Conservation (phyloP, 2,329 filamentous ascomycete genomes). For the Neopestalotiopsis clavispora region DNA sequence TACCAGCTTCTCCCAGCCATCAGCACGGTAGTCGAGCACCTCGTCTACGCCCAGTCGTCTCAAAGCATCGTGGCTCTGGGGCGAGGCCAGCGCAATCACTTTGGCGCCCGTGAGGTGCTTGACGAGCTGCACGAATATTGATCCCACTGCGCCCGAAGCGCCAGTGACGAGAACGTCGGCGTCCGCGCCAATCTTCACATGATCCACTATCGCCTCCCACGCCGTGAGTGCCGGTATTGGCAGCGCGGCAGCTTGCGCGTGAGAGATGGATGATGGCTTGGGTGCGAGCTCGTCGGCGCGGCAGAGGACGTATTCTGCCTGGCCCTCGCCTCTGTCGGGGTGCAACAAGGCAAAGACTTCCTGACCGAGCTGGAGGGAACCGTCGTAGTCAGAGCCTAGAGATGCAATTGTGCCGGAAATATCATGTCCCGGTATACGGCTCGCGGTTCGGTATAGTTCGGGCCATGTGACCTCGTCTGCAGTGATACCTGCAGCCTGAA, state of each 20-base stretch:
- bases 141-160: conserved; percentile 36
- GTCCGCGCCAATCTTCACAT: background rate
- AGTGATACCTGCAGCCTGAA: conserved; percentile 39
- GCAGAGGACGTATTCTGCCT: conserved; percentile 32
- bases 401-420: conserved; percentile 37
- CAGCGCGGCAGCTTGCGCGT: conserved; percentile 34
- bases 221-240: conserved; percentile 38
- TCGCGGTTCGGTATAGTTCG: conserved; percentile 34
- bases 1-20: conserved; percentile 24
- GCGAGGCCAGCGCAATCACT: conserved; percentile 36
- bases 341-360: conserved; percentile 34
- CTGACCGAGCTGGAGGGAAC: conserved; percentile 19
- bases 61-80: background rate
- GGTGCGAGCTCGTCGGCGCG: conserved; percentile 22
- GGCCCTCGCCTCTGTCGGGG: conserved; percentile 26
- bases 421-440: conserved; percentile 40
- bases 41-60: background rate
- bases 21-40: conserved; percentile 8
- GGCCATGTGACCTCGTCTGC: conserved; percentile 40
- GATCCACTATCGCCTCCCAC: conserved; percentile 32
- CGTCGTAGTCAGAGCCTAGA: conserved; percentile 25
- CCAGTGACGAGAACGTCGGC: conserved; percentile 35
- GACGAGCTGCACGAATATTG: conserved; percentile 35
- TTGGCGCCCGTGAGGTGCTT: conserved; percentile 23
- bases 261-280: conserved; percentile 28